phyloP scores from a whole-genome alignment of 1,284 basidiomycete species.

The Cutaneotrichosporon sp. region DNA sequence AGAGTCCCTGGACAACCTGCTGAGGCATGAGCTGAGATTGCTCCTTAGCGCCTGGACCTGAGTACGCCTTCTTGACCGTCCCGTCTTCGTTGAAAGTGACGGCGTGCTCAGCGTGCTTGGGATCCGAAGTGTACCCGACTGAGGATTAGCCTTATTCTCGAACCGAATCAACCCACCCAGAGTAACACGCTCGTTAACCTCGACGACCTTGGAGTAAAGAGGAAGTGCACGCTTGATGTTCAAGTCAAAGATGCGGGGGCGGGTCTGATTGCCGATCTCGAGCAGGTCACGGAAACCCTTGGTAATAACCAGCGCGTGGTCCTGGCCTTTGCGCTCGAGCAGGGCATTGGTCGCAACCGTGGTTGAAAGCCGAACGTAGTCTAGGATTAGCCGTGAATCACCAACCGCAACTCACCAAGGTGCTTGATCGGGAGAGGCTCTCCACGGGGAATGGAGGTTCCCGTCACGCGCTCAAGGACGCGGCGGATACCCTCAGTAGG shows the following conservation, averaged over 20 bases:
- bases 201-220: constrained; percentile 53
- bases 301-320: constrained; percentile 78
- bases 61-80: no score
- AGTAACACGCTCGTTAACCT: constrained; percentile 53
- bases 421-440: constrained; percentile 61
- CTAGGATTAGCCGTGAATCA: constrained; percentile 50
- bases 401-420: constrained; percentile 55
- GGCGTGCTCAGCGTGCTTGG: not conserved
- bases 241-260: constrained; percentile 44
- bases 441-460: constrained; percentile 45
- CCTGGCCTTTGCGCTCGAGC: constrained; percentile 86
- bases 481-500: constrained; percentile 83
- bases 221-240: constrained; percentile 31
- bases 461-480: constrained; percentile 74
- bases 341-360: constrained; percentile 94
- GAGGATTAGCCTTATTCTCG: no score
- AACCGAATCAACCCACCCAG: constrained; percentile 68
- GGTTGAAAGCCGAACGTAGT: constrained; percentile 86
- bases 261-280: constrained; percentile 48
- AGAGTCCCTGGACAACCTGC: no score
- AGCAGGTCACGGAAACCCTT: constrained; percentile 49
- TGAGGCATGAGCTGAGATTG: no score
- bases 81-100: no score
- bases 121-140: no score
- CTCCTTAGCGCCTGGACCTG: constrained; percentile 20